These are phyloP conservation scores for Trypanosoma grayi DNA, from an alignment of 208 protist genomes.

Conservation along the genomic window DNA sequence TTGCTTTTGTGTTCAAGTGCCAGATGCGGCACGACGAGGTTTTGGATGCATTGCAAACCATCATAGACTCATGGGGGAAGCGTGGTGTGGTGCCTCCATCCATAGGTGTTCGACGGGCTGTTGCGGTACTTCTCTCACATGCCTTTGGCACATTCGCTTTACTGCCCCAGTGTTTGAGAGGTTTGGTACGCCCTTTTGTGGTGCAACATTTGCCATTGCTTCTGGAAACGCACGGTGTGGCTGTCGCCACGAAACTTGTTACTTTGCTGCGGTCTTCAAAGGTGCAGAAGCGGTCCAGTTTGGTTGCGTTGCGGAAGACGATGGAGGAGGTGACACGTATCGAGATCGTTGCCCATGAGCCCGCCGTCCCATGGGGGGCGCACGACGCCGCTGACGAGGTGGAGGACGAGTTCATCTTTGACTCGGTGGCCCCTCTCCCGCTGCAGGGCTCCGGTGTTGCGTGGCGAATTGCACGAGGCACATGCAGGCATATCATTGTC, in stretches of 20 bases:
- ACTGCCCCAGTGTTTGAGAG: neutral
- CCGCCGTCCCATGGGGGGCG: neutral
- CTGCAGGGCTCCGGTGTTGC: neutral
- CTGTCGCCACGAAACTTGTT: neutral
- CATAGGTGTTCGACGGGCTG: slow-evolving; percentile 11
- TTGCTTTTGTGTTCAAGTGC: slow-evolving; percentile 24
- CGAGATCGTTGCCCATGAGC: neutral
- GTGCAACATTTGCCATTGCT: slow-evolving; percentile 11
- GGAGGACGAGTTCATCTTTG: slow-evolving; percentile 15
- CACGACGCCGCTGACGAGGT: neutral
- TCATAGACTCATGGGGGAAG: slow-evolving; percentile 22
- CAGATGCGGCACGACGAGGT: slow-evolving; percentile 23
- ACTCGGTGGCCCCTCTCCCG: slow-evolving; percentile 14
- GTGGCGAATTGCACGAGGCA: slow-evolving; percentile 7
- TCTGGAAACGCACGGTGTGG: neutral
- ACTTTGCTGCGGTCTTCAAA: slow-evolving; percentile 5
- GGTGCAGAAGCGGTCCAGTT: slow-evolving; percentile 1
- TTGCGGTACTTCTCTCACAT: slow-evolving; percentile 22
- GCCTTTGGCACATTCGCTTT: slow-evolving; percentile 14
- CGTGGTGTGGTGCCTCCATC: neutral
- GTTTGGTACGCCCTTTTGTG: slow-evolving; percentile 4
- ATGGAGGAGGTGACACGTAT: slow-evolving; percentile 3
- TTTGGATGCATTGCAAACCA: slow-evolving; percentile 18
- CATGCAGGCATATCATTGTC: slow-evolving; percentile 2
- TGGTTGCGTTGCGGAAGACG: neutral